A percentile compares a stretch with the other conserved stretches of the same genome.
Evolutionary conservation across 129 eudicot species (phyloP).

Genomic region (Tagetes erecta): DNA sequence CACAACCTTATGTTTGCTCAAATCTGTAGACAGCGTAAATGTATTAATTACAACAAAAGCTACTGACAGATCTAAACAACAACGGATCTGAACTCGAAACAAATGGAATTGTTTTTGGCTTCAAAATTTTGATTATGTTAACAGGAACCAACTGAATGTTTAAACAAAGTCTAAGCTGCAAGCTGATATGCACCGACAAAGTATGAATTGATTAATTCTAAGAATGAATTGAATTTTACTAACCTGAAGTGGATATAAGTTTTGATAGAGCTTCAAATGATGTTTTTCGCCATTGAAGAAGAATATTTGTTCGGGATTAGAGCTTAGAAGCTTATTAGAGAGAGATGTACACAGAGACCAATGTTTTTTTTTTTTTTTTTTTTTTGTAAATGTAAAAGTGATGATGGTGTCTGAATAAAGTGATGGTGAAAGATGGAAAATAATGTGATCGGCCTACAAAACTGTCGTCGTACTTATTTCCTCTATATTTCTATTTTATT

Average conservation of each 20-base stretch:
- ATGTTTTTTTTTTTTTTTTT: slow-evolving; percentile 21
- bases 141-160: background rate
- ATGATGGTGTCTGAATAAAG: slow-evolving; percentile 16
- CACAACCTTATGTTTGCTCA: slow-evolving; percentile 12
- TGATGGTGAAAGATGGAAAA: slow-evolving; percentile 23
- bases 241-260: too few relatives aligned
- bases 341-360: background rate
- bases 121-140: slow-evolving; percentile 7
- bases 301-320: slow-evolving; percentile 38
- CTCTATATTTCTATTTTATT: slow-evolving; percentile 15
- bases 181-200: slow-evolving; percentile 6
- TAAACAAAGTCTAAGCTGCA: background rate
- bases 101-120: background rate
- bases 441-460: slow-evolving; percentile 4
- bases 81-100: slow-evolving; percentile 31
- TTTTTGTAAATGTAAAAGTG: slow-evolving; percentile 4
- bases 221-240: too few relatives aligned
- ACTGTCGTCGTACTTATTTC: background rate
- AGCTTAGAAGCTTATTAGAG: too few relatives aligned
- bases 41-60: background rate
- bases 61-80: background rate
- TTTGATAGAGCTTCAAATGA: slow-evolving; percentile 20
- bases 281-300: slow-evolving; percentile 34
- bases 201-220: background rate
- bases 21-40: background rate